Evolutionary conservation across 2,329 filamentous ascomycete species (phyloP).

Genomic region (Colletotrichum lupini): DNA sequence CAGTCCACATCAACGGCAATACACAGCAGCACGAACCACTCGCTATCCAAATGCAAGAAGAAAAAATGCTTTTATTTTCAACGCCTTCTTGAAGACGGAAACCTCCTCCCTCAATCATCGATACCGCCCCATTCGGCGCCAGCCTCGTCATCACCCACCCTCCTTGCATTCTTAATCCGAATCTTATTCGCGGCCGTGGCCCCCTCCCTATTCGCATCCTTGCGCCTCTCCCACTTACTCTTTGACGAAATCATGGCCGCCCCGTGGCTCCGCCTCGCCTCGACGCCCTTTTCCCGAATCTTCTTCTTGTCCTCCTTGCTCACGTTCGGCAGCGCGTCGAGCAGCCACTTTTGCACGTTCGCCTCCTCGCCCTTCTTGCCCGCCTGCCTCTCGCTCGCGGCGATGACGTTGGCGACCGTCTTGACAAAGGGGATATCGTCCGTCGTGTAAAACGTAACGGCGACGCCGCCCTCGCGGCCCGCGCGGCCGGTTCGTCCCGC

Average conservation of each 20-base stretch:
- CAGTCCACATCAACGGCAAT: not conserved
- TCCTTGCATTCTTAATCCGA: slow-evolving; percentile 51
- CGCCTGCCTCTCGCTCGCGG: slow-evolving; percentile 80
- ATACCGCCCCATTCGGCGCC: slow-evolving; percentile 60
- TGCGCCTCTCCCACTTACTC: slow-evolving; percentile 78
- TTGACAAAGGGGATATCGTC: slow-evolving; percentile 92
- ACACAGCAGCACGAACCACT: not conserved
- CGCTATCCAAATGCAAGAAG: too few relatives aligned
- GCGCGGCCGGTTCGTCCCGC: slow-evolving; percentile 92
- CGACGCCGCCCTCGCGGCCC: slow-evolving; percentile 86
- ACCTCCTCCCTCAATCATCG: slow-evolving; percentile 48
- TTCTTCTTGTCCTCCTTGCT: slow-evolving; percentile 86
- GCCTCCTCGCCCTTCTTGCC: slow-evolving; percentile 63
- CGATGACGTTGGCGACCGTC: slow-evolving; percentile 92
- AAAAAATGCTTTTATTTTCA: not conserved
- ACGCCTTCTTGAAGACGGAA: not conserved
- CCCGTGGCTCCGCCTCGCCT: slow-evolving; percentile 66
- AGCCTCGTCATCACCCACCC: slow-evolving; percentile 43
- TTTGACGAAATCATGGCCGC: slow-evolving; percentile 82
- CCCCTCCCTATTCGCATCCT: slow-evolving; percentile 73
- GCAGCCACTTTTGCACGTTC: slow-evolving; percentile 83
- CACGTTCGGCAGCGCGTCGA: slow-evolving; percentile 86
- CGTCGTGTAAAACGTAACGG: slow-evolving; percentile 94
- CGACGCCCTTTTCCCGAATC: slow-evolving; percentile 84
- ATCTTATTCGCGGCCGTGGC: slow-evolving; percentile 72